Conservation (phyloP, 169 alveolate species). For the Eimeria falciformis region DNA sequence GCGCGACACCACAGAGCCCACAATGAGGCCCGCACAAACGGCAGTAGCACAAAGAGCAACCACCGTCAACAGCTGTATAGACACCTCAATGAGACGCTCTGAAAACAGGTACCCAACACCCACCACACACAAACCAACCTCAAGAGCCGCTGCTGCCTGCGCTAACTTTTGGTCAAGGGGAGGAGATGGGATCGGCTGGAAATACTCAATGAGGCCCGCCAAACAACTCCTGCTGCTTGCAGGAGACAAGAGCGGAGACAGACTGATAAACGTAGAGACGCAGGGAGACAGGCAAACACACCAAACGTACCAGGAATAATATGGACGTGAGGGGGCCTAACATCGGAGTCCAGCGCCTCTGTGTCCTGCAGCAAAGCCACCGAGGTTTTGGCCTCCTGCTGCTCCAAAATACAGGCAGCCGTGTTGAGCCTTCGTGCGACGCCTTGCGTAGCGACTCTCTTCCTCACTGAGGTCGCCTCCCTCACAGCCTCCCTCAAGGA, state of each 20-base stretch:
- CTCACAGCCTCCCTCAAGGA: neutral
- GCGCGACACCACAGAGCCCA: neutral
- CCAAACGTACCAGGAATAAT: slow-evolving; percentile 26
- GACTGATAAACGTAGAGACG: too few species aligned
- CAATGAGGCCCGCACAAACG: neutral
- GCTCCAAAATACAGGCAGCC: neutral
- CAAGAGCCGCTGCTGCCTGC: neutral
- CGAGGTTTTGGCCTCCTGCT: neutral
- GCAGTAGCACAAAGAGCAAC: neutral
- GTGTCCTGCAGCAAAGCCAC: neutral
- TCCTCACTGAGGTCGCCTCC: neutral
- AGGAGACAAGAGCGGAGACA: too few species aligned
- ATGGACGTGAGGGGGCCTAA: neutral
- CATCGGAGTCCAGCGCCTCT: slow-evolving; percentile 1
- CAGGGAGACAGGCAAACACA: too few species aligned
- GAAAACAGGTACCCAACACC: neutral
- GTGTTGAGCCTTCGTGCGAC: neutral
- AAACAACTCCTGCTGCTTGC: too few species aligned
- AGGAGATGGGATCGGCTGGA: too few species aligned
- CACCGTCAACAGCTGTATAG: neutral
- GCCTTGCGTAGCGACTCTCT: neutral
- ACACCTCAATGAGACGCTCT: neutral
- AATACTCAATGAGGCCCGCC: too few species aligned
- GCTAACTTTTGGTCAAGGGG: too few species aligned
- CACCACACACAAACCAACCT: neutral